Percentiles rank a stretch among this genome's conserved stretches.
Conservation (phyloP, 164 flowering plant species). For the Paratinospora sagittata region DNA sequence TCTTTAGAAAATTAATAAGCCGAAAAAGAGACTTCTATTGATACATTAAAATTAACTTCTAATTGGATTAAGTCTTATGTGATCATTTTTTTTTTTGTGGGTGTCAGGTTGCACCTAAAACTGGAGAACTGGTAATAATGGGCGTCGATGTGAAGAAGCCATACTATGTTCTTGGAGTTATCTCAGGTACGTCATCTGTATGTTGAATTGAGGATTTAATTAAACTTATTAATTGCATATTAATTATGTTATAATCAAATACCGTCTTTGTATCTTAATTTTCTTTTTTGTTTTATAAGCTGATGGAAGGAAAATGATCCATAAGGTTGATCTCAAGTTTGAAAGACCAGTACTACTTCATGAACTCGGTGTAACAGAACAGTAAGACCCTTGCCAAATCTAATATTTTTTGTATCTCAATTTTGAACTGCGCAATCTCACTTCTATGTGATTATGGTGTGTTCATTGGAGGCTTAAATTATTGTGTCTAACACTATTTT, state of each 20-base stretch:
- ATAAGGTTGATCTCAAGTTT: neutral
- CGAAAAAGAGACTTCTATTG: no score
- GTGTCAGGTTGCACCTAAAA: slow-evolving; percentile 29
- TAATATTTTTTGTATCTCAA: neutral
- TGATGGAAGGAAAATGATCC: slow-evolving; percentile 14
- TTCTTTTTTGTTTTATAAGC: slow-evolving; percentile 7
- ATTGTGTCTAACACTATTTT: no score
- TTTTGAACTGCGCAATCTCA: neutral
- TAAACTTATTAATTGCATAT: neutral
- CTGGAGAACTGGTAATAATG: slow-evolving; percentile 55
- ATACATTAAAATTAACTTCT: no score
- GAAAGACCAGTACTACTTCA: slow-evolving; percentile 3
- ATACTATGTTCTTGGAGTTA: slow-evolving; percentile 41
- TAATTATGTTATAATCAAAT: no score
- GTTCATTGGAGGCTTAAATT: no score
- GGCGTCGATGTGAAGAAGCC: slow-evolving; percentile 46
- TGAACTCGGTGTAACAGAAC: slow-evolving; percentile 16
- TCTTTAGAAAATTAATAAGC: no score
- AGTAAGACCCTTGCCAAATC: slow-evolving; percentile 3
- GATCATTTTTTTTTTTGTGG: neutral
- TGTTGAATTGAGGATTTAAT: neutral
- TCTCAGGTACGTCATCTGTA: slow-evolving; percentile 38
- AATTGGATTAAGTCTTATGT: no score
- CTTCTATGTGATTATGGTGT: neutral
- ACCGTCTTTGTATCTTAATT: no score